Evolutionary conservation across 2,329 filamentous ascomycete genomes (phyloP).

Genomic region (Aureobasidium sp.): DNA sequence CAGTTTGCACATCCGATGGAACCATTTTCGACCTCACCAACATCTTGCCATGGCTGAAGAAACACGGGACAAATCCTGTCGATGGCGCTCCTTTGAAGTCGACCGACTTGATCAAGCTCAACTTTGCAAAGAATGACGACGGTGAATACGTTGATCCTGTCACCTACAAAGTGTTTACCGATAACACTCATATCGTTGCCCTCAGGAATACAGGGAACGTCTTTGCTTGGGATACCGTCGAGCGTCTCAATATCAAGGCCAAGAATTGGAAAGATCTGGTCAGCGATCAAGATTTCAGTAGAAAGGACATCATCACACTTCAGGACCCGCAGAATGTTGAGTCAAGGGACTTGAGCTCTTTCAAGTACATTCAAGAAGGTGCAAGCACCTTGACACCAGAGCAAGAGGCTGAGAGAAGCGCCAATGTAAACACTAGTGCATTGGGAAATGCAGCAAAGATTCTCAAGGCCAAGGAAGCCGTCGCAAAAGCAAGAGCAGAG

Average conservation of each 20-base stretch:
- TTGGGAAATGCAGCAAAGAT: conserved; percentile 78
- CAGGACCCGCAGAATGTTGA: conserved; percentile 92
- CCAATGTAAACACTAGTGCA: conserved; percentile 65
- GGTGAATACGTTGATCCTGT: conserved; percentile 92
- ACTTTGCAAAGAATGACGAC: conserved; percentile 86
- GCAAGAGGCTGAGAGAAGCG: conserved; percentile 58
- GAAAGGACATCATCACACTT: conserved; percentile 89
- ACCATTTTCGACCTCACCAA: conserved; percentile 94
- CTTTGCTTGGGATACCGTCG: conserved; percentile 91
- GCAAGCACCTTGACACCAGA: conserved; percentile 58
- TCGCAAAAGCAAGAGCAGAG: conserved; percentile 79
- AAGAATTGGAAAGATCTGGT: conserved; percentile 94
- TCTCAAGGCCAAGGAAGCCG: conserved; percentile 81
- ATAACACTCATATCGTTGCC: conserved; percentile 95
- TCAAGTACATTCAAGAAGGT: conserved; percentile 84
- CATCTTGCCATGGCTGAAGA: conserved; percentile 88
- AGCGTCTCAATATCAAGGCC: conserved; percentile 90
- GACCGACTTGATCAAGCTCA: conserved; percentile 80
- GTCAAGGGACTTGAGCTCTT: conserved; percentile 73
- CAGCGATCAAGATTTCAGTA: conserved; percentile 75
- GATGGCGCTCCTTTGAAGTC: conserved; percentile 71
- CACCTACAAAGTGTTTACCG: conserved; percentile 94
- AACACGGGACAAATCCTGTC: conserved; percentile 87
- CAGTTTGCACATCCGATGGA: conserved; percentile 81
- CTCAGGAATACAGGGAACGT: conserved; percentile 84